A percentile compares a stretch with the other conserved stretches of the same genome.
Conservation (phyloP, 148 eudicot genomes). For the Polygonum aviculare region DNA sequence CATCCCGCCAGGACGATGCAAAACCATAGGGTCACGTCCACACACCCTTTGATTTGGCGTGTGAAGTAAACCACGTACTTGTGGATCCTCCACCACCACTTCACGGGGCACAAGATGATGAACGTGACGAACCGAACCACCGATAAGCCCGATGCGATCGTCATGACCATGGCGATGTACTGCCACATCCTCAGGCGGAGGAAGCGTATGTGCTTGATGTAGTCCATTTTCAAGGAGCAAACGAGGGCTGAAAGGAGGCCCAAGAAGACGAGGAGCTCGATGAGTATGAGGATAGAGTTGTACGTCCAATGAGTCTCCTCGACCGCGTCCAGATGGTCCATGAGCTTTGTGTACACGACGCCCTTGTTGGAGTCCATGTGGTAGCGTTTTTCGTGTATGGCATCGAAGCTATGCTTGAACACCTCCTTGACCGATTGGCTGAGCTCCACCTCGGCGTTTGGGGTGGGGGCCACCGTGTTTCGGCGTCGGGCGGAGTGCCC, state of each 20-base stretch:
- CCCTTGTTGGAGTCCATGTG: not conserved
- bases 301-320: not conserved
- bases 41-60: not conserved
- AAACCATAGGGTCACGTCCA: constrained; percentile 4
- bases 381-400: not conserved
- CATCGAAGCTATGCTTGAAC: not conserved
- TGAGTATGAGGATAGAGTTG: not conserved
- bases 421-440: not conserved
- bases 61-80: constrained; percentile 5
- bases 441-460: not conserved
- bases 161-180: not conserved
- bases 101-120: not conserved
- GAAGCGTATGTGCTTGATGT: not conserved
- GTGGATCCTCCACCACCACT: not conserved
- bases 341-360: not conserved
- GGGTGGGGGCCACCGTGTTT: not conserved
- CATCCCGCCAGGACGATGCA: not conserved
- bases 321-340: not conserved
- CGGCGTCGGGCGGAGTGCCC: not conserved
- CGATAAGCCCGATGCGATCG: not conserved
- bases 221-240: not conserved
- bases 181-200: constrained; percentile 2
- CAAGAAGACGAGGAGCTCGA: not conserved
- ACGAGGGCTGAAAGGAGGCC: not conserved
- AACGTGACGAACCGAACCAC: not conserved